Base-by-base conservation (phyloP, 148 eudicot species). In the Amaranthus hypochondriacus region DNA sequence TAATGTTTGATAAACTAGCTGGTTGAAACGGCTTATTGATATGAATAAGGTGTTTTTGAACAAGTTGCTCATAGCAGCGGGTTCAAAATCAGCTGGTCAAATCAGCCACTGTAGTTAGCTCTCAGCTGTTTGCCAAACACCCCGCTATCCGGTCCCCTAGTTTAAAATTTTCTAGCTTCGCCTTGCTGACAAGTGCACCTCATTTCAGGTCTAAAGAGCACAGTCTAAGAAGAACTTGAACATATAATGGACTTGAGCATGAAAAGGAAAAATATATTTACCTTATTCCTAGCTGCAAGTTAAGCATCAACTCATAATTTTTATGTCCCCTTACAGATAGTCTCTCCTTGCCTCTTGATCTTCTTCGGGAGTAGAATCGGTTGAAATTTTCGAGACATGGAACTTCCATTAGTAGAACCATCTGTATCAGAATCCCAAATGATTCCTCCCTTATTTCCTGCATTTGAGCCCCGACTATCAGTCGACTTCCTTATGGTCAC, bases 211-310 rank as follows among this genome's bases (percentile, higher is more conserved):
- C 39, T 28, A 28, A 28, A 28, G 1, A 28, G 39, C 39, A 28
- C 2, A 28, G 39, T 28, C 39, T 28, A 52, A 51, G 4, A 3
- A 51, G 13, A 18, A 46, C 57, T 50, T 7, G 14, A 7, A 28
- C 39, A 28, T 28, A 28, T 28, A 28, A 58, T 46, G 6, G 12
- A 56, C 50, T 6, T 28, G 58, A 44, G 21, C 0, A 12, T 39
- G 5, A 46, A 57, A 10, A 9, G 2, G 21, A 2, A 72, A 28
- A 80, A 7, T 57, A 4, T 51, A 64, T 9, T 55, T 83, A 93
- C 98, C 98, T 91, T 82, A 93, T 91, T 64, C 98, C 98, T 13
- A 91, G 88, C 86, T 93, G 98, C 81, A 93, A 80, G 81, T 91
- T 93, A 54, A 93, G 92, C 98, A 93, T 93, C 54, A 93, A 86